Base-by-base conservation (phyloP, 1,139 yeast genomes). In the Zygoascus sp. region DNA sequence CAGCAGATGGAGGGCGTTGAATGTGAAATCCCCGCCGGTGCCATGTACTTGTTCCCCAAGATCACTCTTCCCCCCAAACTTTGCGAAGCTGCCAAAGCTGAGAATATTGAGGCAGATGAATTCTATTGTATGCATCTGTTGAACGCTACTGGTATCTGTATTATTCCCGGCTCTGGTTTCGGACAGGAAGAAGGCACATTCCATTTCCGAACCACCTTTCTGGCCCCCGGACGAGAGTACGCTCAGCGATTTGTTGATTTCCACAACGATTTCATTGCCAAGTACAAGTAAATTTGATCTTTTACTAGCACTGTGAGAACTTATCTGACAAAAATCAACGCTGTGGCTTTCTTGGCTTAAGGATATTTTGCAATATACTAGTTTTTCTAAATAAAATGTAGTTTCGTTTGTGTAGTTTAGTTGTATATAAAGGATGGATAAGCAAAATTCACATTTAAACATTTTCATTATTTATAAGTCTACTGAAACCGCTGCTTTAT, bases 121-220 rank as follows among this genome's bases (percentile, higher is more conserved):
- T 77, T 85, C 54, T 94, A 92, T 70, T 89, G 97, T 66, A 74
- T 83, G 63, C 81, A 83, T 57, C 70, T 92, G 51, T 74, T 92
- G 55, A 92, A 90, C 57, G 66, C 68, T 47, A 89, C 98, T n/a
- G 99, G 98, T 58, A 89, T 92, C 53, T 94, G 98, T 68, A 88
- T 95, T 47, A 95, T 92, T 52, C 97, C 98, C 27, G 99, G 98
- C 36, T 81, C 89, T 39, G 98, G 98, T 1, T 94, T 92, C 61
- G 97, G 97, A 35, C 98, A 94, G 69, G 83, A 74, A 42, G 81
- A 81, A 44, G 95, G 86, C 20, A 88, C 97, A 8, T 85, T 75
- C 70, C 98, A 92, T 65, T 76, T 92, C 60, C 80, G 98, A 73
- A 92, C 98, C 2, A 92, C 98, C 1, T 92, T 92, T 72, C 75